phyloP scores from a whole-genome alignment of 2,329 filamentous ascomycete species.

The Penicillium sp. region DNA sequence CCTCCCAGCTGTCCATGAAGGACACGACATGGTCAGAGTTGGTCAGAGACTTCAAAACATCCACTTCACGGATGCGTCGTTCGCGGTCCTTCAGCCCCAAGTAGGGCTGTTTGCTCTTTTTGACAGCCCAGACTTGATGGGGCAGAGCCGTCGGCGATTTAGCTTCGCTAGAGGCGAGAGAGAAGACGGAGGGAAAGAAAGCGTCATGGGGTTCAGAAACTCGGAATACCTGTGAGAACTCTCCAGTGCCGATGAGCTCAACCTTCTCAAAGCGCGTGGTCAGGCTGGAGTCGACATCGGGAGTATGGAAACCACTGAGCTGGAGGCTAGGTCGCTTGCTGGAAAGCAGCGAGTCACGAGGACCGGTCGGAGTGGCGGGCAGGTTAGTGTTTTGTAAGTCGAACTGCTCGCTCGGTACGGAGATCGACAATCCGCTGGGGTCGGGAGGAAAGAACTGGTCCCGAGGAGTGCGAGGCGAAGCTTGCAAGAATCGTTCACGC shows the following conservation, averaged over 20 bases:
- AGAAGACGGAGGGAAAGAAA: slow-evolving; percentile 43
- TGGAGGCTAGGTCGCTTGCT: slow-evolving; percentile 64
- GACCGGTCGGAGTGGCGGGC: slow-evolving; percentile 80
- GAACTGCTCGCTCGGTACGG: slow-evolving; percentile 53
- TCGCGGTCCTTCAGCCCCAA: slow-evolving; percentile 76
- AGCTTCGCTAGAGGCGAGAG: slow-evolving; percentile 47
- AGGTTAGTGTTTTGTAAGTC: slow-evolving; percentile 49
- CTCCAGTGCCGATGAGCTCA: slow-evolving; percentile 76
- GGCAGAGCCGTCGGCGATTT: slow-evolving; percentile 55
- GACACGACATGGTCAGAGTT: slow-evolving; percentile 82
- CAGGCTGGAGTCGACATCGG: slow-evolving; percentile 72
- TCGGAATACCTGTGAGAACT: slow-evolving; percentile 89
- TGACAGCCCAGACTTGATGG: slow-evolving; percentile 78
- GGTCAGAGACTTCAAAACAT: slow-evolving; percentile 70
- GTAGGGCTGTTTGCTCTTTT: slow-evolving; percentile 82
- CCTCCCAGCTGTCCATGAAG: slow-evolving; percentile 84
- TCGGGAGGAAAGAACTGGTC: slow-evolving; percentile 73
- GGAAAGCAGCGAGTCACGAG: slow-evolving; percentile 57
- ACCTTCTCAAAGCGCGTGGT: slow-evolving; percentile 76
- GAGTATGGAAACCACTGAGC: slow-evolving; percentile 66
- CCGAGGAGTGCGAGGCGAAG: slow-evolving; percentile 73
- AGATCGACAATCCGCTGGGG: slow-evolving; percentile 79
- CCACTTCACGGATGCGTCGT: slow-evolving; percentile 78
- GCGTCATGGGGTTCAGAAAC: slow-evolving; percentile 54
- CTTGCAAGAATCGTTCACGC: slow-evolving; percentile 52